Conservation (phyloP, 2,329 filamentous ascomycete species). For the Botrytis fabae region DNA sequence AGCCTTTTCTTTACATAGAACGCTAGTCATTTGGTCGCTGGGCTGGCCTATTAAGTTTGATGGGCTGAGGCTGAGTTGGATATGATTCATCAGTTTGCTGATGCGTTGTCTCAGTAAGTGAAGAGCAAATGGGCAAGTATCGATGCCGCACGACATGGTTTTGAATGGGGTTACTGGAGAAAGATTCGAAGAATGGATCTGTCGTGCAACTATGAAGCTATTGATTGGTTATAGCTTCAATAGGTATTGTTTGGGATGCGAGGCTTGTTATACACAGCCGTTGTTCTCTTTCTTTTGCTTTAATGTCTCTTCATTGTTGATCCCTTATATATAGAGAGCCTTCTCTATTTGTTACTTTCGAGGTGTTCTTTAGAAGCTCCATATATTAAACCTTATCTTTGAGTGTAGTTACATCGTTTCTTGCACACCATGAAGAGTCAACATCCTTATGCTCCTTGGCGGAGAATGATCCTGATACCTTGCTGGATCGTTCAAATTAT, state of each 20-base stretch:
- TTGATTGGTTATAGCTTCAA: neutral
- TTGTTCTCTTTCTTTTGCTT: neutral
- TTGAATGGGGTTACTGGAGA: neutral
- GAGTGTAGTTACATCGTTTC: neutral
- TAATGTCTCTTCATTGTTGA: neutral
- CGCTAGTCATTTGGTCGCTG: neutral
- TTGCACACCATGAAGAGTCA: constrained; percentile 13
- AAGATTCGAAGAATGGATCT: neutral
- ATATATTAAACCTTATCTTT: neutral
- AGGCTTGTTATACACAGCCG: constrained; percentile 4
- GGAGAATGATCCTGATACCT: constrained; percentile 16
- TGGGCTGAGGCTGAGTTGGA: neutral
- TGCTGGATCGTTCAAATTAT: constrained; percentile 21
- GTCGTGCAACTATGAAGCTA: neutral
- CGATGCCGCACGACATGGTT: neutral
- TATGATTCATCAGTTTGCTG: constrained; percentile 17
- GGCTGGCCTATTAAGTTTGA: neutral
- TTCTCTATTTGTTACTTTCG: neutral
- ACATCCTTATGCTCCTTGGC: constrained; percentile 23
- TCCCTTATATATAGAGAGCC: neutral
- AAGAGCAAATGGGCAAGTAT: neutral
- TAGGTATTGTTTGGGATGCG: neutral
- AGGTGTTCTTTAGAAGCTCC: neutral
- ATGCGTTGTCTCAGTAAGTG: constrained; percentile 9
- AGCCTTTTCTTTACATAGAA: neutral